Evolutionary conservation across 2,329 filamentous ascomycete genomes (phyloP), one percentile per base, ranked within the genome.

Genomic region (Cladophialophora immunda): DNA sequence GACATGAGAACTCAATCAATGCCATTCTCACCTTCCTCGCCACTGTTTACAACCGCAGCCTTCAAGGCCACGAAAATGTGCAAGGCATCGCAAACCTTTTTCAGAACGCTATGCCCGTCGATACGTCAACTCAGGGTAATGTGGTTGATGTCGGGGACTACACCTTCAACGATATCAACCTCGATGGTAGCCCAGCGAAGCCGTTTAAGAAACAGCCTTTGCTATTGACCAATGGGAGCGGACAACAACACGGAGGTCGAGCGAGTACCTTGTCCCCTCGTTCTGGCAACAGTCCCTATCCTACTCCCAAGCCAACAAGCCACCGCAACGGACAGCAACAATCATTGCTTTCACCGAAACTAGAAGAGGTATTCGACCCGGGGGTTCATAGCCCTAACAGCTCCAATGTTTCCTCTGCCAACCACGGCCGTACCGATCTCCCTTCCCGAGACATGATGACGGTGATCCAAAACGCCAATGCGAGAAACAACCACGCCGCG

Each of bases 1-100:
- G 95, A n/a, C 95, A 99, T 75, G 95, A 99, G 77, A 97, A 94
- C 76, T 97, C 94, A 0, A 98, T 99, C 79, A 98, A 97, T 75
- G 94, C 94, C n/a, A 98, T 99, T 69, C 85, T 99, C 50, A 97
- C 94, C 58, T 98, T 99, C 78, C 85, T 99, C 22, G 95, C 94
- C 54, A 98, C 96, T 13, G 94, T 99, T 50, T 99, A 98, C 80
- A 91, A 97, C 70, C 91, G 96, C 75, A 97, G 93, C 70, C 81
- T 99, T 58, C 94, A 97, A 76, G 92, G 94, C 38, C 91, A 94
- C 73, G 89, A 89, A 34, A 94, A 92, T 67, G 54, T 68, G 2
- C 67, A 66, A 60, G 62, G 58, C 2, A 86, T 98, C 50, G 89
- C 91, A 64, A 94, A 96, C 72, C 90, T 97, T 75, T 92, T 98